phyloP scores from a whole-genome alignment of 768 basidiomycete genomes.

The Suillus ampliporus region DNA sequence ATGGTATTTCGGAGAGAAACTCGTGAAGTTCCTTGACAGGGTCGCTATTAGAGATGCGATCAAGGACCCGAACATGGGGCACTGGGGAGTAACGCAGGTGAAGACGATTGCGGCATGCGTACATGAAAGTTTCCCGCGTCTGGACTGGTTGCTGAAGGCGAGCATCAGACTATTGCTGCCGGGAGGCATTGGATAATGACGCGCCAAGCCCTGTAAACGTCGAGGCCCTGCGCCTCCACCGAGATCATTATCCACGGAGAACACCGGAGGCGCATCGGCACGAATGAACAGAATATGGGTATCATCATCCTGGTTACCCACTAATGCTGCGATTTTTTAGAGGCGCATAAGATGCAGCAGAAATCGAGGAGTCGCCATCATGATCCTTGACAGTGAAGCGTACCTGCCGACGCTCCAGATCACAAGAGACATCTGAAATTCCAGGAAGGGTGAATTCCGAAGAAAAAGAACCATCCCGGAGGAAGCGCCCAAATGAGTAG shows the following conservation, averaged over 20 bases:
- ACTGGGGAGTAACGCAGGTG: slow-evolving; percentile 19
- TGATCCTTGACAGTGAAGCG: slow-evolving; percentile 34
- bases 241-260: slow-evolving; percentile 14
- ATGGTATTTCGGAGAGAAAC: slow-evolving; percentile 33
- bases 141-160: slow-evolving; percentile 28
- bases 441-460: slow-evolving; percentile 35
- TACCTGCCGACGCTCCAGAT: slow-evolving; percentile 38
- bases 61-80: slow-evolving; percentile 23
- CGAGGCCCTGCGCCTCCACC: not conserved
- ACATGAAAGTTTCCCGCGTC: slow-evolving; percentile 38
- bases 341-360: slow-evolving; percentile 28
- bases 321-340: slow-evolving; percentile 27
- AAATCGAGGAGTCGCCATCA: not conserved
- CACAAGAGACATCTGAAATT: slow-evolving; percentile 40
- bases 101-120: slow-evolving; percentile 27
- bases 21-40: slow-evolving; percentile 22
- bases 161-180: slow-evolving; percentile 37
- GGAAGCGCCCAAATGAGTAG: slow-evolving; percentile 44
- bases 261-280: slow-evolving; percentile 38
- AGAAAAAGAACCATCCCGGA: slow-evolving; percentile 40
- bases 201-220: slow-evolving; percentile 35
- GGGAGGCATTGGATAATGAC: slow-evolving; percentile 29
- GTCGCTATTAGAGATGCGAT: slow-evolving; percentile 17
- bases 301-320: slow-evolving; percentile 16
- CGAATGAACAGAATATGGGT: slow-evolving; percentile 35